Evolutionary conservation across 2,329 filamentous ascomycete genomes (phyloP).

Genomic region (Aspergillus brasiliensis): DNA sequence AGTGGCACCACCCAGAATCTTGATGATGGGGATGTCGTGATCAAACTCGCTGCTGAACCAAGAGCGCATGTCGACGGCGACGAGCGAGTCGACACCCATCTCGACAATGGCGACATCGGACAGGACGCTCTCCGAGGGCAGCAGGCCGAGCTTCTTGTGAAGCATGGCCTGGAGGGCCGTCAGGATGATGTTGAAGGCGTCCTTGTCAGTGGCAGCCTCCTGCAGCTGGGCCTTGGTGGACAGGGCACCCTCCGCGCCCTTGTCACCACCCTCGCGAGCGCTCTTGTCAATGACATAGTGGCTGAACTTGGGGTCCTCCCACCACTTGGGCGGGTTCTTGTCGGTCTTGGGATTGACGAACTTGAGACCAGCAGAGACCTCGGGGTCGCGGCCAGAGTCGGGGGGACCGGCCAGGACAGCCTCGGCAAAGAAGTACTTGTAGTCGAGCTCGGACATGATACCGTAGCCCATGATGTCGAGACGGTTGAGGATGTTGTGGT

Average conservation of each 20-base stretch:
- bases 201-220: not conserved
- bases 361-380: not conserved
- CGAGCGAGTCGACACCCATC: slow-evolving; percentile 4
- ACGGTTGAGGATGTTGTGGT: not conserved
- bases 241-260: no score
- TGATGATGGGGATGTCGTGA: not conserved
- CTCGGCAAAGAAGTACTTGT: not conserved
- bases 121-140: not conserved
- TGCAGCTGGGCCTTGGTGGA: not conserved
- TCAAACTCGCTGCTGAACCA: slow-evolving; percentile 7
- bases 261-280: no score
- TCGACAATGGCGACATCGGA: not conserved
- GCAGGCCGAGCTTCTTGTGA: not conserved
- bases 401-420: not conserved
- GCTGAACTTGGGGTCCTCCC: not conserved
- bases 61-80: slow-evolving; percentile 1
- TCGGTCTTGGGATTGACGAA: not conserved
- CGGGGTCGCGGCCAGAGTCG: not conserved
- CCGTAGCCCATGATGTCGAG: not conserved
- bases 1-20: not conserved
- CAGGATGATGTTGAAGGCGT: not conserved
- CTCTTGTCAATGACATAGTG: not conserved
- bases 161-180: not conserved
- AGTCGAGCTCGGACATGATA: not conserved
- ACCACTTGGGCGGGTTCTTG: not conserved